These are phyloP conservation scores for Alloteropsis semialata DNA, from an alignment of 176 grass and related monocot species.

Conservation along the genomic window DNA sequence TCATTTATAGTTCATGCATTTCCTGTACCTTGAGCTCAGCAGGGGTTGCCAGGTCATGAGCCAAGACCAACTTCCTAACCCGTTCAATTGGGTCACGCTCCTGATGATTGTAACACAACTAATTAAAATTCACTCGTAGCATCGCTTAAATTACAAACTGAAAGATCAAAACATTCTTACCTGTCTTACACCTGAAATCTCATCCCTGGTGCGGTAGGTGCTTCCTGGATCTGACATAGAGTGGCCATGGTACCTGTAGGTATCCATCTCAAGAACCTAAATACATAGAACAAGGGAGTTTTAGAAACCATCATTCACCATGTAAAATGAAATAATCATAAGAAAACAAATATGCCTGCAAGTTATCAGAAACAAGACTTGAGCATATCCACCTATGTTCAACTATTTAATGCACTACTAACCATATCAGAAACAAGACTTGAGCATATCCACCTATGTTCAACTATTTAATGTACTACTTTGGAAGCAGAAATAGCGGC, in stretches of 20 bases:
- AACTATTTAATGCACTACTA: background rate
- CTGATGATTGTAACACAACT: slow-evolving; percentile 45
- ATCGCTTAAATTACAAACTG: slow-evolving; percentile 1
- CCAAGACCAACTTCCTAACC: slow-evolving; percentile 83
- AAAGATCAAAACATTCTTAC: slow-evolving; percentile 36
- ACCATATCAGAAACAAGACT: too few species aligned
- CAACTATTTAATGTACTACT: too few species aligned
- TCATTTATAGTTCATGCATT: background rate
- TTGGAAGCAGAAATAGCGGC: background rate
- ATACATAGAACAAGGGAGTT: background rate
- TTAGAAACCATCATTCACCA: slow-evolving; percentile 19
- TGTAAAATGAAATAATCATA: background rate
- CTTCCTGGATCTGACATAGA: slow-evolving; percentile 99
- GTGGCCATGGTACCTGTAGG: slow-evolving; percentile 97
- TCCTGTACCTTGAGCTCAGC: slow-evolving; percentile 84
- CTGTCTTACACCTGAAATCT: slow-evolving; percentile 91
- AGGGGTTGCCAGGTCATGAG: slow-evolving; percentile 69
- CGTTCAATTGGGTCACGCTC: slow-evolving; percentile 94
- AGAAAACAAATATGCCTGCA: background rate
- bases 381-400: too few species aligned
- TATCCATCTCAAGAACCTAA: slow-evolving; percentile 99
- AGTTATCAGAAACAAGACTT: background rate
- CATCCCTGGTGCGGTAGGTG: slow-evolving; percentile 91
- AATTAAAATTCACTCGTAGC: background rate
- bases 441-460: too few species aligned